Conservation (phyloP, 495 filamentous ascomycete genomes). For the Penicillium chermesinum region DNA sequence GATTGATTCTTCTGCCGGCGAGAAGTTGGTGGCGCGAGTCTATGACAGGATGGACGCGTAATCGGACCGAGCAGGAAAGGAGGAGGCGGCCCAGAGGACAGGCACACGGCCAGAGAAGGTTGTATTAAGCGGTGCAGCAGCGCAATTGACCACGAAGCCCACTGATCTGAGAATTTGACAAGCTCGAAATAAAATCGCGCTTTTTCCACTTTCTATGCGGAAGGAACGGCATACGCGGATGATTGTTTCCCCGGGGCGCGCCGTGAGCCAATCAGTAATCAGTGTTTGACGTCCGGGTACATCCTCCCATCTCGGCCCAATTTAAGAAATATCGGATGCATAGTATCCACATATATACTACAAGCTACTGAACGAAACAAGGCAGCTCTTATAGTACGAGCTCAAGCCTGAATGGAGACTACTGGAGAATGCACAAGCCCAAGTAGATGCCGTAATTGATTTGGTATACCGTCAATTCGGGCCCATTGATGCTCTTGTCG, state of each 20-base stretch:
- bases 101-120: not conserved
- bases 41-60: no score
- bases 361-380: no score
- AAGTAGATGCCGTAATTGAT: not conserved
- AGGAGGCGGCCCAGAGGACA: no score
- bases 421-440: no score
- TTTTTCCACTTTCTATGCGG: slow-evolving; percentile 1
- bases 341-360: no score
- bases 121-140: slow-evolving; percentile 1
- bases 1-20: not conserved
- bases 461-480: not conserved
- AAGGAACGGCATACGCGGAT: slow-evolving; percentile 5
- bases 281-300: slow-evolving; percentile 36
- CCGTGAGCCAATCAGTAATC: slow-evolving; percentile 19
- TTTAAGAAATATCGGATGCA: no score
- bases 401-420: no score
- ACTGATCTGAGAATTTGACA: not conserved
- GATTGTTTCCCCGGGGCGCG: slow-evolving; percentile 17
- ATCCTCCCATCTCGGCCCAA: no score
- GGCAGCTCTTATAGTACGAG: no score
- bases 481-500: slow-evolving; percentile 8
- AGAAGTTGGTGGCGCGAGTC: not conserved
- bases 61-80: no score
- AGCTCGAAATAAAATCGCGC: not conserved
- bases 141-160: not conserved